These are phyloP conservation scores for Euphorbia celastroides DNA, from an alignment of 441 rosid species.

Conservation along the genomic window DNA sequence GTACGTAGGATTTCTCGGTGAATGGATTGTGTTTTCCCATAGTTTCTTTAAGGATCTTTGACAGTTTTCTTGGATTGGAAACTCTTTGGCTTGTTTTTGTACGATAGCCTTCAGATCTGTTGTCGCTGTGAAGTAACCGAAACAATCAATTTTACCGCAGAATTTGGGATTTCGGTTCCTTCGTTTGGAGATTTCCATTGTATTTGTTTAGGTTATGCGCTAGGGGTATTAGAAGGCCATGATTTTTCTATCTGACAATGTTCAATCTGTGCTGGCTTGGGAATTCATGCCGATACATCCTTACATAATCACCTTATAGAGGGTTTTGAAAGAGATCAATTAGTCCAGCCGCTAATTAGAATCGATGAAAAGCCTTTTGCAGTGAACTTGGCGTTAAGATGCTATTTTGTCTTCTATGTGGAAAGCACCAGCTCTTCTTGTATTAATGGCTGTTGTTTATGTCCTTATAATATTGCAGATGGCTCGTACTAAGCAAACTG, in stretches of 20 bases:
- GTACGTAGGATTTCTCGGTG: too few species aligned
- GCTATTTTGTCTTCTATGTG: too few species aligned
- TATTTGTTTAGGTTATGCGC: neutral
- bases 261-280: too few species aligned
- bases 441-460: neutral
- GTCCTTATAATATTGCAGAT: constrained; percentile 7
- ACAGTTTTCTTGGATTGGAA: too few species aligned
- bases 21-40: too few species aligned
- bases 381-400: too few species aligned
- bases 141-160: neutral
- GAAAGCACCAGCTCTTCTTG: neutral
- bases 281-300: too few species aligned
- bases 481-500: constrained; percentile 56
- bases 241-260: neutral
- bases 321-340: neutral
- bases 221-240: too few species aligned
- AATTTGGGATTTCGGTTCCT: neutral
- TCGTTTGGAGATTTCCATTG: neutral
- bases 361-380: neutral
- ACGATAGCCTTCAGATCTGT: neutral
- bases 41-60: neutral
- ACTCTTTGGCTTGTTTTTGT: neutral
- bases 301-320: too few species aligned
- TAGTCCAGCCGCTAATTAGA: neutral
- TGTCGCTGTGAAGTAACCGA: neutral